phyloP scores from a whole-genome alignment of 345 rosid genomes.

The Ceriops zippeliana region DNA sequence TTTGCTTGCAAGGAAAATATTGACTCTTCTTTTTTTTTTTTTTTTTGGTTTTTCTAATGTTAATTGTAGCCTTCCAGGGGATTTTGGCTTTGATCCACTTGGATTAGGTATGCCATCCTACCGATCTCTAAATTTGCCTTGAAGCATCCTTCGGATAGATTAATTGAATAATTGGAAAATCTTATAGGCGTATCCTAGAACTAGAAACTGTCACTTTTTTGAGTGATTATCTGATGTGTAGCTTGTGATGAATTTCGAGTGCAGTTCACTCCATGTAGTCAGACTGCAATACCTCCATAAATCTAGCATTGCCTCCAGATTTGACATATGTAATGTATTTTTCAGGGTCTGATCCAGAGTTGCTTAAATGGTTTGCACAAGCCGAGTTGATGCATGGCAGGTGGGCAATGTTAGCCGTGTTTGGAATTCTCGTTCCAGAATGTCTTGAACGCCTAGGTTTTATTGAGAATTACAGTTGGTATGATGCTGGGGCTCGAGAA shows the following conservation, averaged over 20 bases:
- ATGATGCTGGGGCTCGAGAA: conserved; percentile 67
- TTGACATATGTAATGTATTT: too few relatives aligned
- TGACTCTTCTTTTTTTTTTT: conserved; percentile 1
- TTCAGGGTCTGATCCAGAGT: conserved; percentile 83
- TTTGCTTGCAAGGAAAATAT: conserved; percentile 8
- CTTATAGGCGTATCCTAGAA: too few relatives aligned
- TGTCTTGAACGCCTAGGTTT: conserved; percentile 67
- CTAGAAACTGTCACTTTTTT: too few relatives aligned
- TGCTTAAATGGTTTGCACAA: conserved; percentile 89
- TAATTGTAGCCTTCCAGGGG: conserved; percentile 69
- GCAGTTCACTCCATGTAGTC: too few relatives aligned
- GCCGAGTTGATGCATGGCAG: conserved; percentile 83
- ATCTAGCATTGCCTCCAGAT: too few relatives aligned
- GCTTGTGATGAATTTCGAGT: too few relatives aligned
- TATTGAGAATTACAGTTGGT: conserved; percentile 79
- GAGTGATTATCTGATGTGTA: too few relatives aligned
- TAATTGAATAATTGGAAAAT: too few relatives aligned
- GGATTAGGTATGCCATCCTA: conserved; percentile 54
- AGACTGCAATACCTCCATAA: too few relatives aligned
- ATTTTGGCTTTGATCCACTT: conserved; percentile 88
- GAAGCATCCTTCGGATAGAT: too few relatives aligned
- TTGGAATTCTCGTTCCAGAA: conserved; percentile 83
- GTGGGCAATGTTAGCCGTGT: conserved; percentile 97
- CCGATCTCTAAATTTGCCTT: background rate
- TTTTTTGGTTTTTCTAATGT: background rate